Conservation (phyloP, 257 asterid genomes). For the Scutellaria baicalensis region DNA sequence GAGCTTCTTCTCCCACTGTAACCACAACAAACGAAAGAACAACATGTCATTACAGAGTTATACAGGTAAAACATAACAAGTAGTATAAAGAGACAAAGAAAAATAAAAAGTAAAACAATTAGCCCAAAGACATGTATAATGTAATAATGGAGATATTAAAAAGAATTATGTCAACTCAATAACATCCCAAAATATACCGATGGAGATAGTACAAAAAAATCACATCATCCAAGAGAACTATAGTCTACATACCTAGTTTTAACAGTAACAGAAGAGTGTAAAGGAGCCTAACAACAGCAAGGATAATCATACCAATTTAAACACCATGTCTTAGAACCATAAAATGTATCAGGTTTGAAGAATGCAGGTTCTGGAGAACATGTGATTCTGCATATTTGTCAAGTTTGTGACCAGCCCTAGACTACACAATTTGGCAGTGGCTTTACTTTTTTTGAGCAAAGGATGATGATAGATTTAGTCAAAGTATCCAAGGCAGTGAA, state of each 20-base stretch:
- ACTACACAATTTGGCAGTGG: neutral
- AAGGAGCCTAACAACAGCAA: neutral
- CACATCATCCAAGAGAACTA: neutral
- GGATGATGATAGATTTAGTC: neutral
- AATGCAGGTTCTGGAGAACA: neutral
- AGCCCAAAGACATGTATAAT: neutral
- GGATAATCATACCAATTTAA: neutral
- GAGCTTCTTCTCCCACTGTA: slow-evolving; percentile 93
- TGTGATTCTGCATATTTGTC: neutral
- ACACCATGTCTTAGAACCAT: neutral
- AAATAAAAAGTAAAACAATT: neutral
- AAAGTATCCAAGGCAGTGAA: neutral
- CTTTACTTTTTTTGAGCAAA: neutral
- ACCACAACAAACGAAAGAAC: slow-evolving; percentile 6
- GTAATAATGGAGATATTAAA: neutral
- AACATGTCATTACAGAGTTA: neutral
- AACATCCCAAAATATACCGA: neutral
- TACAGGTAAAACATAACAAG: neutral
- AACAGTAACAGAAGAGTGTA: no score
- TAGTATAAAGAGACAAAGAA: neutral
- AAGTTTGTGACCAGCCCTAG: neutral
- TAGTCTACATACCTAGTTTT: neutral
- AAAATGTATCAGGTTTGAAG: neutral
- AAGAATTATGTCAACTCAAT: neutral
- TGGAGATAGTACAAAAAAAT: neutral